phyloP scores from a whole-genome alignment of 805 yeast species.

The Lipomyces sp. region DNA sequence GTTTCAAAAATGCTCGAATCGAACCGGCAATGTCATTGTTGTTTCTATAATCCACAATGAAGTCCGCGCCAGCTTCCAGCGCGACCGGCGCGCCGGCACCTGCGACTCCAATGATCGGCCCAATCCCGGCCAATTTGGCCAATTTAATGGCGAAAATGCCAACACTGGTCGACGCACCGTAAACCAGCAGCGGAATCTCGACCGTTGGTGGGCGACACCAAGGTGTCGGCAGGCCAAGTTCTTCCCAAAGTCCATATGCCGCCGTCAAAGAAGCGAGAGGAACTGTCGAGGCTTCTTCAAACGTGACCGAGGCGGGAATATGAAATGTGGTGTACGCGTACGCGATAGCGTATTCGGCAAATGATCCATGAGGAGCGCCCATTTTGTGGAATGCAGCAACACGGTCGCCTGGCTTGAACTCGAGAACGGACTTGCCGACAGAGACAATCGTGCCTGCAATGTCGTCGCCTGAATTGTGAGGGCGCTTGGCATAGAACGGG shows the following conservation, averaged over 20 bases:
- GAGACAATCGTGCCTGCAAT: slow-evolving; percentile 23
- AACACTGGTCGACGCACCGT: slow-evolving; percentile 22
- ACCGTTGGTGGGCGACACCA: slow-evolving; percentile 7
- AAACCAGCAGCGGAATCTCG: slow-evolving; percentile 16
- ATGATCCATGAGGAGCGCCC: slow-evolving; percentile 17
- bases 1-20: slow-evolving; percentile 8
- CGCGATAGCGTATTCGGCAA: slow-evolving; percentile 26
- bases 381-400: slow-evolving; percentile 28
- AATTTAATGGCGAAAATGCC: slow-evolving; percentile 24
- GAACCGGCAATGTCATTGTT: slow-evolving; percentile 4
- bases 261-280: slow-evolving; percentile 26
- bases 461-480: slow-evolving; percentile 27
- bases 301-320: slow-evolving; percentile 10
- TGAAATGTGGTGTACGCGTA: slow-evolving; percentile 16
- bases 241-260: slow-evolving; percentile 13
- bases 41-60: slow-evolving; percentile 21
- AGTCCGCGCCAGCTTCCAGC: slow-evolving; percentile 17
- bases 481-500: slow-evolving; percentile 10
- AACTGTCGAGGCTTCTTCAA: slow-evolving; percentile 24
- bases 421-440: slow-evolving; percentile 18
- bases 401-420: slow-evolving; percentile 24
- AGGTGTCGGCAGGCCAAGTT: slow-evolving; percentile 18
- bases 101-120: slow-evolving; percentile 28
- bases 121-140: slow-evolving; percentile 21
- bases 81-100: slow-evolving; percentile 21